Percentiles rank a stretch among this genome's conserved stretches.
Evolutionary conservation across 495 filamentous ascomycete genomes (phyloP).

Genomic region (Terfezia boudieri): DNA sequence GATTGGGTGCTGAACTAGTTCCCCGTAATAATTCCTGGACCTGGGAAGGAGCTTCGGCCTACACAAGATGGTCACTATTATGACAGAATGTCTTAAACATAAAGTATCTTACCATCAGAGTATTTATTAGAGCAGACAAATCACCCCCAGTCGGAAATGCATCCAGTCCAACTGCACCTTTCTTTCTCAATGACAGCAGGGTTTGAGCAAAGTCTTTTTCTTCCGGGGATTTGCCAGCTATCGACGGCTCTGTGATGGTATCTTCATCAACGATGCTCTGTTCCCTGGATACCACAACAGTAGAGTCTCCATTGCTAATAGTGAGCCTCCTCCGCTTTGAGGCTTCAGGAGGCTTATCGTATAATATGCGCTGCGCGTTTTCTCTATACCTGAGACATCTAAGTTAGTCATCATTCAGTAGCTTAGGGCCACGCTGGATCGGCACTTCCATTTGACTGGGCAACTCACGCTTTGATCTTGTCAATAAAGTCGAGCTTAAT

Average conservation of each 20-base stretch:
- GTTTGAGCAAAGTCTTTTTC: not conserved
- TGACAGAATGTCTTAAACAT: not conserved
- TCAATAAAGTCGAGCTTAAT: slow-evolving; percentile 53
- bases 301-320: not conserved
- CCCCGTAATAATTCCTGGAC: not conserved
- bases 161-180: not conserved
- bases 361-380: not conserved
- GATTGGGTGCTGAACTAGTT: not conserved
- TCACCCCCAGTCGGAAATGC: not conserved
- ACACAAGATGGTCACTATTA: not conserved
- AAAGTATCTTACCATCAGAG: not conserved
- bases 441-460: not conserved
- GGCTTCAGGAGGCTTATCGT: too few species aligned
- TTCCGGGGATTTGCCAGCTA: not conserved
- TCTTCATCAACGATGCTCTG: not conserved
- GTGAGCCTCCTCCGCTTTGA: too few species aligned
- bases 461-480: slow-evolving; percentile 7
- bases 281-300: not conserved
- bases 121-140: not conserved
- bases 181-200: not conserved
- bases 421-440: not conserved
- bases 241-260: not conserved
- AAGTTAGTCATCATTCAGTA: not conserved
- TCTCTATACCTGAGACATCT: not conserved
- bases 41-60: not conserved